A percentile compares a stretch with the other conserved stretches of the same genome.
These are phyloP conservation scores for Sarocladiaceae sp. DNA, from an alignment of 2,329 filamentous ascomycete species.

Conservation along the genomic window DNA sequence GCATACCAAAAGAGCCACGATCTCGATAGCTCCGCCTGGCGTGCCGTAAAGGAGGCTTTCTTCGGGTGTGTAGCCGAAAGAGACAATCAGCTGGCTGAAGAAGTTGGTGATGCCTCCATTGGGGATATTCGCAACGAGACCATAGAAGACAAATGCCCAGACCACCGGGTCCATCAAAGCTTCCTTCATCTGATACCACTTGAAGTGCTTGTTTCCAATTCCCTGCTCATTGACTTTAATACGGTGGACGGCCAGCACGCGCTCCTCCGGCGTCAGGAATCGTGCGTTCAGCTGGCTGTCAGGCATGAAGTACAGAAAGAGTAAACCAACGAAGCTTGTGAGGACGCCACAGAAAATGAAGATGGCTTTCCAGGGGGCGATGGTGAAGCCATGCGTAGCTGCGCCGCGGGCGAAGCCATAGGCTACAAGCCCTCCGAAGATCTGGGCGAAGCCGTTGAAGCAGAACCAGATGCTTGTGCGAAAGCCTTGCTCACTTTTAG, in stretches of 20 bases:
- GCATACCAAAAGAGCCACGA: conserved; percentile 49
- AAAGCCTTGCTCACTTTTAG: conserved; percentile 17
- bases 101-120: conserved; percentile 37
- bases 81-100: conserved; percentile 13
- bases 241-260: conserved; percentile 48
- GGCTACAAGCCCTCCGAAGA: conserved; percentile 19
- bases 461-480: conserved; percentile 22
- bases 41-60: conserved; percentile 59
- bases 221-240: conserved; percentile 49
- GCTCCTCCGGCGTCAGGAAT: conserved; percentile 38
- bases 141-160: conserved; percentile 50
- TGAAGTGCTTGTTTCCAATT: conserved; percentile 37
- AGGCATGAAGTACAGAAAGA: conserved; percentile 42
- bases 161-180: conserved; percentile 47
- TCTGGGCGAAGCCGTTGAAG: conserved; percentile 18
- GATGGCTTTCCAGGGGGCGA: conserved; percentile 39
- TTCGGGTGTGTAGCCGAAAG: conserved; percentile 58
- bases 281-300: conserved; percentile 38
- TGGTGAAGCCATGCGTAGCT: neutral
- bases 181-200: conserved; percentile 38
- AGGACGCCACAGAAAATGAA: conserved; percentile 45
- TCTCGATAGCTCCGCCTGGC: conserved; percentile 59
- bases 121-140: conserved; percentile 32
- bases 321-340: conserved; percentile 33
- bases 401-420: conserved; percentile 18